Conservation (phyloP, 805 yeast genomes). For the Scheffersomyces coipomensis region DNA sequence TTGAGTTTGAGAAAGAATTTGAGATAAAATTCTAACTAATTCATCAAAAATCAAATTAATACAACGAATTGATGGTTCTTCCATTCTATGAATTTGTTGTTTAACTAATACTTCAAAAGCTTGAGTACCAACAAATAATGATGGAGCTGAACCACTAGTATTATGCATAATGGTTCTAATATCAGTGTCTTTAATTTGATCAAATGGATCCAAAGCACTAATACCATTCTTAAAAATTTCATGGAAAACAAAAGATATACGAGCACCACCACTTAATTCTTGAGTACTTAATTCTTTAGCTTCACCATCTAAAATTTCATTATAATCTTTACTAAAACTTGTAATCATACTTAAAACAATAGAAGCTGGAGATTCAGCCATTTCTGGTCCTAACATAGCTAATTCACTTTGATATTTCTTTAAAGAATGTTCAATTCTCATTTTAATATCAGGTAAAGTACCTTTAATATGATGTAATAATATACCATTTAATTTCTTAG, state of each 20-base stretch:
- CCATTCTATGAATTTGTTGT: conserved; percentile 90
- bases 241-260: conserved; percentile 95
- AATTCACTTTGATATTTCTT: conserved; percentile 84
- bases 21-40: conserved; percentile 84
- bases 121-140: conserved; percentile 93
- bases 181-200: conserved; percentile 92
- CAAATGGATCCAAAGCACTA: conserved; percentile 90
- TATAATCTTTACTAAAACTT: conserved; percentile 87
- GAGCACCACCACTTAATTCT: conserved; percentile 97
- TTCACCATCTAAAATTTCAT: conserved; percentile 88
- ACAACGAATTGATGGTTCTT: conserved; percentile 89
- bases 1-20: conserved; percentile 76
- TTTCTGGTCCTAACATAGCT: conserved; percentile 78
- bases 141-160: conserved; percentile 94
- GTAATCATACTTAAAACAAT: conserved; percentile 89
- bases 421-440: conserved; percentile 81
- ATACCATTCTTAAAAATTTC: conserved; percentile 94
- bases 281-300: conserved; percentile 83
- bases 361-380: conserved; percentile 84
- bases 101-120: conserved; percentile 95
- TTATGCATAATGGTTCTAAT: conserved; percentile 96
- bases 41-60: conserved; percentile 91
- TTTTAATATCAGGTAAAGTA: conserved; percentile 81
- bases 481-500: conserved; percentile 85
- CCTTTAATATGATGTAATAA: conserved; percentile 78